Percentiles rank a stretch among this genome's conserved stretches.
Evolutionary conservation across 73 alveolate genomes (phyloP).

Genomic region (Paramecium biaurelia): DNA sequence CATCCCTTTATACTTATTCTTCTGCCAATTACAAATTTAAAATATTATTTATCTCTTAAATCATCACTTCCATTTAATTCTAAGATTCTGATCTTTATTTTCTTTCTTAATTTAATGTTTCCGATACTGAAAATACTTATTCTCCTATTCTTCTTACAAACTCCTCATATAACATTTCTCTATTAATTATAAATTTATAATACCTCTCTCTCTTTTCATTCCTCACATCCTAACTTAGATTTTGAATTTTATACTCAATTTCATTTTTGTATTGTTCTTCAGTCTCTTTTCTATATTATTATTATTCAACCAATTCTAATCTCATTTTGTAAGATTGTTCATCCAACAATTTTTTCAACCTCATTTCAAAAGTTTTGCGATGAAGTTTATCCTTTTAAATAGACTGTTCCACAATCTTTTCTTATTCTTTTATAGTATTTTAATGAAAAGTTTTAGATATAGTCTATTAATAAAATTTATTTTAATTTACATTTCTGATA

Average conservation of each 20-base stretch:
- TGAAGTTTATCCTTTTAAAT: background rate
- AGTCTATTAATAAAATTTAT: constrained; percentile 14
- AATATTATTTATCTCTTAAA: constrained; percentile 71
- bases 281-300: constrained; percentile 66
- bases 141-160: constrained; percentile 45
- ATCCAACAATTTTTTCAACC: constrained; percentile 67
- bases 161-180: background rate
- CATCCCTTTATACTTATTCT: constrained; percentile 68
- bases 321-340: constrained; percentile 67
- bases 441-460: background rate
- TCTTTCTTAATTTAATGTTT: constrained; percentile 56
- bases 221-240: background rate
- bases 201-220: constrained; percentile 73
- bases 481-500: background rate
- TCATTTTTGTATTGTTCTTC: constrained; percentile 14
- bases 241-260: background rate
- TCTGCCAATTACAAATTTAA: constrained; percentile 59
- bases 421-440: background rate
- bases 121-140: constrained; percentile 69
- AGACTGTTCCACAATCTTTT: background rate
- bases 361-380: constrained; percentile 71
- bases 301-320: constrained; percentile 74
- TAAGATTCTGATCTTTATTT: constrained; percentile 71
- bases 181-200: background rate
- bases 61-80: constrained; percentile 64